These are phyloP conservation scores for Jackrogersella minutella DNA, from an alignment of 495 filamentous ascomycete genomes.

Conservation along the genomic window DNA sequence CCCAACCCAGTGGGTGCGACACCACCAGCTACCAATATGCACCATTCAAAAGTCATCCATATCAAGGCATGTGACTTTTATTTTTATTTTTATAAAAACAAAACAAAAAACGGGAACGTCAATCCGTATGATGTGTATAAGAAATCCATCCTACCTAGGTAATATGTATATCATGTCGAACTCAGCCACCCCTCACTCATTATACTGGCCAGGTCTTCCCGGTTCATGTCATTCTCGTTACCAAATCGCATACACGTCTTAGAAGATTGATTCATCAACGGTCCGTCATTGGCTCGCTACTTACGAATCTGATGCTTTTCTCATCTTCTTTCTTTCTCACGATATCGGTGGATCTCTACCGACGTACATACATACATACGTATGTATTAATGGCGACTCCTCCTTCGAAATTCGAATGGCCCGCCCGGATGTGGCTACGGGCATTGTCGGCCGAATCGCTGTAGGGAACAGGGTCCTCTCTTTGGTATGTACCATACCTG, in stretches of 20 bases:
- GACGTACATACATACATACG: slow-evolving; percentile 21
- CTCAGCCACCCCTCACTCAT: slow-evolving; percentile 12
- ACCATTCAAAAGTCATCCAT: slow-evolving; percentile 2
- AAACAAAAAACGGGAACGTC: slow-evolving; percentile 7
- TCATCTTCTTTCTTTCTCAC: background rate
- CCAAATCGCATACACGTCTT: slow-evolving; percentile 8
- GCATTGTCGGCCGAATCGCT: slow-evolving; percentile 33
- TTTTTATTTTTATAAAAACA: too few relatives aligned
- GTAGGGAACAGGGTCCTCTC: slow-evolving; percentile 20
- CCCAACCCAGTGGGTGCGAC: slow-evolving; percentile 23
- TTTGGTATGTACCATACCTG: slow-evolving; percentile 8
- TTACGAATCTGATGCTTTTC: slow-evolving; percentile 10
- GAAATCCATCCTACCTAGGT: background rate
- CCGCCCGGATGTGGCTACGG: slow-evolving; percentile 18
- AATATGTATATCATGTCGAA: slow-evolving; percentile 11
- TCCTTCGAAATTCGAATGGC: slow-evolving; percentile 10
- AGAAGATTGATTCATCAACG: slow-evolving; percentile 16
- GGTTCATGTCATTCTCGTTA: slow-evolving; percentile 5
- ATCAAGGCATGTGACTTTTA: slow-evolving; percentile 36
- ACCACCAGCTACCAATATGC: slow-evolving; percentile 22
- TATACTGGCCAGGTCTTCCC: slow-evolving; percentile 17
- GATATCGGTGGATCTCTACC: slow-evolving; percentile 30
- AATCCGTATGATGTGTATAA: slow-evolving; percentile 1
- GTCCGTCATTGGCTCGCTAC: slow-evolving; percentile 12
- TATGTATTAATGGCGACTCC: slow-evolving; percentile 13